Evolutionary conservation across 371 early-diverging fungal species (phyloP), one percentile per base, ranked within the genome.

Genomic region (Funneliformis caledonium): DNA sequence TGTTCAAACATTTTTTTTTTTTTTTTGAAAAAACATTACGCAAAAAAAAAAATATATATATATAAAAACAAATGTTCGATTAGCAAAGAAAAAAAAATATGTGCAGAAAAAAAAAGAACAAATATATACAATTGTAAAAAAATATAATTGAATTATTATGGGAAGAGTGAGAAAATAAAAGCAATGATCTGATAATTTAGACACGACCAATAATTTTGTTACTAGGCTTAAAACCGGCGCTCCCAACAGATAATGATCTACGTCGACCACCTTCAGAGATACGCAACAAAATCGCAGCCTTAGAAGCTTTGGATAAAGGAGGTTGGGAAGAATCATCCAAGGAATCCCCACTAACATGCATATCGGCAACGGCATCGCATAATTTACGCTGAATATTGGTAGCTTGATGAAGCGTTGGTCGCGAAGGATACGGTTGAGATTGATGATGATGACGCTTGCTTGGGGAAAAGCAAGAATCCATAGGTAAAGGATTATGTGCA

Each of bases 231-330:
- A 76, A 60, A 9, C 62, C 45, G n/a, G 62, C 76, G 26, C 76
- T 76, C 61, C 76, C 76, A 16, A 76, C 76, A 22, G 61, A 61
- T 5, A 76, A 45, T 37, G 61, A 37, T 43, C 76, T 22, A 42
- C 76, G 59, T 60, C 76, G 14, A 33, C 76, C 76, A 37, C 76
- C 76, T 76, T 76, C 76, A 42, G 76, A 76, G 19, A 76, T 61
- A 19, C 61, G 43, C 61, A 76, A 60, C 26, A 76, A 60, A 60
- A 76, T 76, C 10, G 76, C 61, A 12, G 76, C 61, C 42, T 62
- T 76, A 45, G 76, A 76, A 10, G 61, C 76, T 61, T 76, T 76
- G 6, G 76, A 76, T 10, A 60, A 60, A 59, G 59, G 31, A 45
- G 43, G 33, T 48, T 48, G 45, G 11, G n/a, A 10, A 22, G 72